Percentiles rank a stretch among this genome's conserved stretches.
Conservation (phyloP, 164 flowering plant genomes). For the Echeveria elegans region DNA sequence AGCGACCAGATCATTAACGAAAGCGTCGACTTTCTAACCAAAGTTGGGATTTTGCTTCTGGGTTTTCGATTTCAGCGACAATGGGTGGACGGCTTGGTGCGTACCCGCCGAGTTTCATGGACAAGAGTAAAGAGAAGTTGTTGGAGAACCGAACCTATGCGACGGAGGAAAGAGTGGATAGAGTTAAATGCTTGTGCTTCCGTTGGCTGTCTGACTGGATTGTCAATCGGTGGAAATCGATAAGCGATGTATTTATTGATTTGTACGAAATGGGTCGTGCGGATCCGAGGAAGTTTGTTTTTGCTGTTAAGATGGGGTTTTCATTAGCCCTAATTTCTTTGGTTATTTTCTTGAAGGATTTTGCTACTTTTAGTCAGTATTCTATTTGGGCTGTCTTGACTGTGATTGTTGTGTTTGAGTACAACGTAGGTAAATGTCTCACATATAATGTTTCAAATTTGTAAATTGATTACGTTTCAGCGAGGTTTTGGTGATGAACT, state of each 20-base stretch:
- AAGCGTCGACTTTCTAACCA: neutral
- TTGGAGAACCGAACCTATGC: slow-evolving; percentile 18
- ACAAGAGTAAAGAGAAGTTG: slow-evolving; percentile 28
- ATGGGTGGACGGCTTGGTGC: slow-evolving; percentile 26
- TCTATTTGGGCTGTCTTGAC: slow-evolving; percentile 82
- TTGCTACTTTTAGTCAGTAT: slow-evolving; percentile 35
- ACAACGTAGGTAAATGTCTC: slow-evolving; percentile 52
- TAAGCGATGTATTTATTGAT: slow-evolving; percentile 13
- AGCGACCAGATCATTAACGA: neutral
- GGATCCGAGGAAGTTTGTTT: slow-evolving; percentile 57
- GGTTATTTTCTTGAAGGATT: slow-evolving; percentile 55
- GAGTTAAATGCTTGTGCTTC: slow-evolving; percentile 16
- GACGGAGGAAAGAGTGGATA: slow-evolving; percentile 10
- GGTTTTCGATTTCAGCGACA: neutral
- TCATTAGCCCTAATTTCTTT: slow-evolving; percentile 48
- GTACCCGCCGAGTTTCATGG: slow-evolving; percentile 23
- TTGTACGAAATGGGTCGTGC: slow-evolving; percentile 45
- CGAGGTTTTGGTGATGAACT: neutral
- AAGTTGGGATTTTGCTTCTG: neutral
- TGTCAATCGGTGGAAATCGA: slow-evolving; percentile 13
- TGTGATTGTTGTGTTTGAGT: slow-evolving; percentile 77
- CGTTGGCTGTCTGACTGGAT: slow-evolving; percentile 13
- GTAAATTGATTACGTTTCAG: no score
- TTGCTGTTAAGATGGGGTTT: slow-evolving; percentile 61
- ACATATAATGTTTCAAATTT: neutral